Conservation (phyloP, 768 basidiomycete species). For the Suillus subluteus region DNA sequence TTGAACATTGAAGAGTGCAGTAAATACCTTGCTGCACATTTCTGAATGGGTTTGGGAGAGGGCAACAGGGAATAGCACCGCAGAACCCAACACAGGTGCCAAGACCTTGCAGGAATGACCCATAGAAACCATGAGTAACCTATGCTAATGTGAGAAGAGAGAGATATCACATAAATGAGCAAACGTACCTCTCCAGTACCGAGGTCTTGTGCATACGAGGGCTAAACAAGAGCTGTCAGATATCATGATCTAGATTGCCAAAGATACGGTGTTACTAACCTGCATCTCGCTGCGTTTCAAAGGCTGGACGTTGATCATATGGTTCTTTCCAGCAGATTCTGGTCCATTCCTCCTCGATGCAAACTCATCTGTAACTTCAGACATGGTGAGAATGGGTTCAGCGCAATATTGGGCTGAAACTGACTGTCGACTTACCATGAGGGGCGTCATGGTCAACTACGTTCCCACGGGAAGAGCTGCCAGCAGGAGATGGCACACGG, state of each 20-base stretch:
- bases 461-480: constrained; percentile 49
- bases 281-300: constrained; percentile 88
- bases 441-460: constrained; percentile 77
- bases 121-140: constrained; percentile 87
- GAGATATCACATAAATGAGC: neutral
- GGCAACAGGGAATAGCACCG: constrained; percentile 85
- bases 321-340: constrained; percentile 28
- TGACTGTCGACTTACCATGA: constrained; percentile 48
- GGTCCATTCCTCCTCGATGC: constrained; percentile 36
- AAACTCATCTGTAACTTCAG: constrained; percentile 68
- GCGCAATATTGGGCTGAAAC: constrained; percentile 8
- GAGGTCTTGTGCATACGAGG: constrained; percentile 90
- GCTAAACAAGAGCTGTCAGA: constrained; percentile 45
- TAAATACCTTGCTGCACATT: constrained; percentile 78
- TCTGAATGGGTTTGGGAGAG: constrained; percentile 83
- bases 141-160: constrained; percentile 22
- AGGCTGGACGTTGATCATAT: constrained; percentile 82
- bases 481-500: constrained; percentile 44
- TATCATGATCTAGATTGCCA: neutral
- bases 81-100: constrained; percentile 67
- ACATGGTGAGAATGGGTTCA: constrained; percentile 19
- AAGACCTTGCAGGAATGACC: constrained; percentile 73
- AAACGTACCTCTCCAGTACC: constrained; percentile 60
- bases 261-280: constrained; percentile 42
- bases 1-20: constrained; percentile 9